These are phyloP conservation scores for Fusarium torreyae DNA, from an alignment of 2,329 filamentous ascomycete genomes.

Conservation along the genomic window DNA sequence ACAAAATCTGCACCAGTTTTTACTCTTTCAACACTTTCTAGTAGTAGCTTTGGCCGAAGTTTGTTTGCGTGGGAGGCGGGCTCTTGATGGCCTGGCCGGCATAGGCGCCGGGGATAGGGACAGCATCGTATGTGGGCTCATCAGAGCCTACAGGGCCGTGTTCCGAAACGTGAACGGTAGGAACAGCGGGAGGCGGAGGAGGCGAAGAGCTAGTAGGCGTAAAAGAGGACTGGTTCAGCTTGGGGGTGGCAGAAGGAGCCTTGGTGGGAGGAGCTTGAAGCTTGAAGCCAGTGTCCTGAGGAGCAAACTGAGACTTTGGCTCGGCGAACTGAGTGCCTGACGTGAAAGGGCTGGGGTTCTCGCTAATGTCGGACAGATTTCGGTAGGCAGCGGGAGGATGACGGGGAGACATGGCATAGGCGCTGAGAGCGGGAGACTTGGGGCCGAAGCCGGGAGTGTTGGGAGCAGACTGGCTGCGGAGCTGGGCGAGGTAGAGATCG, in stretches of 20 bases:
- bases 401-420: constrained; percentile 71
- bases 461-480: constrained; percentile 88
- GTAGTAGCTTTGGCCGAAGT: constrained; percentile 58
- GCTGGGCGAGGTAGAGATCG: constrained; percentile 92
- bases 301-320: constrained; percentile 74
- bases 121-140: constrained; percentile 86
- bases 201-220: constrained; percentile 62
- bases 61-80: constrained; percentile 62
- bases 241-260: constrained; percentile 83
- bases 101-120: constrained; percentile 92
- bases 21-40: constrained; percentile 12
- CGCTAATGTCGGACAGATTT: constrained; percentile 63
- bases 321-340: constrained; percentile 71
- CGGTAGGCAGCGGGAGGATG: constrained; percentile 72
- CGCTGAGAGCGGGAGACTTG: constrained; percentile 69
- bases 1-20: constrained; percentile 16
- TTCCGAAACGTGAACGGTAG: constrained; percentile 67
- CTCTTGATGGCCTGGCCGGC: constrained; percentile 68
- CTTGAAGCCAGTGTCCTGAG: constrained; percentile 77
- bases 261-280: constrained; percentile 88
- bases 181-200: constrained; percentile 50
- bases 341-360: constrained; percentile 66
- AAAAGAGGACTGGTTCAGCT: constrained; percentile 75
- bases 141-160: constrained; percentile 81
- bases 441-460: constrained; percentile 92